These are phyloP conservation scores for sorghum (Sorghum bicolor) DNA, from an alignment of 176 grass and related monocot species.

Conservation along the genomic window DNA sequence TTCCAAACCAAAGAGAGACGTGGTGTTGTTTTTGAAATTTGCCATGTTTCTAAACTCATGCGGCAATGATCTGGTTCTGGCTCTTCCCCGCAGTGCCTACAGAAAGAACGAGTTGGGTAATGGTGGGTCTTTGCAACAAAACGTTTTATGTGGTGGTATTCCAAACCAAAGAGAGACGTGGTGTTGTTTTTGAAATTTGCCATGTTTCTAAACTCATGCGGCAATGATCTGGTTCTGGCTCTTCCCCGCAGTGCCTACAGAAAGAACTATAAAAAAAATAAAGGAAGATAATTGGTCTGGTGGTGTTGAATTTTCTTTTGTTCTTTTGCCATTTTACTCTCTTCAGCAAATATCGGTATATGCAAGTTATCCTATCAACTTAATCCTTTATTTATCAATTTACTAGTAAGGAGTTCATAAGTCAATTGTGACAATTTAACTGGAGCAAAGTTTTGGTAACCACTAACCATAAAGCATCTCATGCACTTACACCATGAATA, in stretches of 20 bases:
- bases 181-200: not conserved
- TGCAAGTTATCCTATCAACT: not conserved
- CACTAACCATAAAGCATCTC: not conserved
- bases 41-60: not conserved
- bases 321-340: not conserved
- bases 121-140: not conserved
- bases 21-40: not conserved
- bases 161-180: not conserved
- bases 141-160: not conserved
- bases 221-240: not conserved
- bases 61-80: not conserved
- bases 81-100: not conserved
- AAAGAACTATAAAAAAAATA: not conserved
- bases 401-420: not conserved
- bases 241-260: not conserved
- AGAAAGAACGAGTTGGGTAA: not conserved
- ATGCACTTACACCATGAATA: conserved; percentile 5
- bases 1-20: not conserved
- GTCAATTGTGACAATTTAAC: not conserved
- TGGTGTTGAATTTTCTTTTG: not conserved
- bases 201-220: not conserved
- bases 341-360: not conserved
- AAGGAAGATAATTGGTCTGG: not conserved
- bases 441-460: not conserved
- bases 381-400: not conserved